phyloP scores from a whole-genome alignment of 129 eudicot genomes.

The Saussurea involucrata region DNA sequence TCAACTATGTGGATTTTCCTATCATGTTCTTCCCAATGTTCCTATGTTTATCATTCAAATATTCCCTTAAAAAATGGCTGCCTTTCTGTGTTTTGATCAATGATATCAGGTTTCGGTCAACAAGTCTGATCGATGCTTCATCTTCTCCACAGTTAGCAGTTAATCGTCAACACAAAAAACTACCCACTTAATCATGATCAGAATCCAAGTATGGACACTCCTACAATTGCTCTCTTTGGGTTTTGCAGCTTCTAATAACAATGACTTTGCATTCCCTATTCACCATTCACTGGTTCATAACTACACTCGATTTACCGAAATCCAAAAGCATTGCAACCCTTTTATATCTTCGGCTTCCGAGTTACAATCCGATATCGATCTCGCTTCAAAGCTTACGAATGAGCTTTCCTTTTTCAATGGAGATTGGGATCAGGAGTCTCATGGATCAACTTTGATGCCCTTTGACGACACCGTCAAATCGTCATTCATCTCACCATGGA shows the following conservation, averaged over 20 bases:
- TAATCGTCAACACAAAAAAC: too few relatives aligned
- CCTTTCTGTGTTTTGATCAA: too few relatives aligned
- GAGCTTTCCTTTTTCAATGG: conserved; percentile 44
- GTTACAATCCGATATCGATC: conserved; percentile 6
- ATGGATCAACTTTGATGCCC: conserved; percentile 41
- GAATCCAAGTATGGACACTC: conserved; percentile 9
- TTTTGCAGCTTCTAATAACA: conserved; percentile 10
- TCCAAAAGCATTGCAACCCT: conserved; percentile 28
- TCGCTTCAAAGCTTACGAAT: conserved; percentile 6
- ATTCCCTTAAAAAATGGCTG: conserved; percentile 8
- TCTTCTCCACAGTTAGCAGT: too few relatives aligned
- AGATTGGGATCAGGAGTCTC: conserved; percentile 41
- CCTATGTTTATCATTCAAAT: background rate
- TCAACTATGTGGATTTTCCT: background rate
- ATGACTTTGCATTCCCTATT: conserved; percentile 30
- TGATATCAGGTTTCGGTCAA: background rate
- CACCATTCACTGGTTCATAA: conserved; percentile 16
- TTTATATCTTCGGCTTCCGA: conserved; percentile 42
- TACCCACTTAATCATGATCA: conserved; percentile 3
- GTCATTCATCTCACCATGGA: conserved; percentile 22
- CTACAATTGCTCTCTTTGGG: conserved; percentile 15
- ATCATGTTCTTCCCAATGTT: too few relatives aligned
- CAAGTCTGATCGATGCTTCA: background rate
- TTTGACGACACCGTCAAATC: conserved; percentile 28
- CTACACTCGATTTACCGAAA: conserved; percentile 27